phyloP scores from a whole-genome alignment of 2,329 filamentous ascomycete genomes.

The Ascochyta koolunga region DNA sequence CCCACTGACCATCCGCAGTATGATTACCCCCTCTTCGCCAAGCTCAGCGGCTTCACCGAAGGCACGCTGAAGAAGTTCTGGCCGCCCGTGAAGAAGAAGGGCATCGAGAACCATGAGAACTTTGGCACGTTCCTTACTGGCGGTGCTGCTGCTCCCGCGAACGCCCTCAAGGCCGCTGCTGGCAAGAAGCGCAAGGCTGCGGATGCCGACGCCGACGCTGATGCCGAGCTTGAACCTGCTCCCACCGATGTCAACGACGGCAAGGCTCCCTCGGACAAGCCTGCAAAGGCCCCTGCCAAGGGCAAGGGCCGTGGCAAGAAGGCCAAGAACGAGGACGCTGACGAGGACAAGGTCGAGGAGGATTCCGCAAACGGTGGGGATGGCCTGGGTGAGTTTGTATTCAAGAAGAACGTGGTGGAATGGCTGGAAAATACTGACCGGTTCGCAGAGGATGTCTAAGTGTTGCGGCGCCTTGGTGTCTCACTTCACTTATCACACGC shows the following conservation, averaged over 20 bases:
- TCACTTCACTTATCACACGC: background rate
- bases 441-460: slow-evolving; percentile 1
- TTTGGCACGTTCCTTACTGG: slow-evolving; percentile 27
- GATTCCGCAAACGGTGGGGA: slow-evolving; percentile 25
- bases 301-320: slow-evolving; percentile 24
- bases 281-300: slow-evolving; percentile 24
- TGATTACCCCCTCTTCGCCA: slow-evolving; percentile 39
- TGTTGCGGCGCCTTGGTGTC: background rate
- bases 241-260: background rate
- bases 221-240: slow-evolving; percentile 6
- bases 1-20: slow-evolving; percentile 22
- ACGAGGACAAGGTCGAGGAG: slow-evolving; percentile 7
- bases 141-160: slow-evolving; percentile 2
- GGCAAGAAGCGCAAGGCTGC: slow-evolving; percentile 35
- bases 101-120: slow-evolving; percentile 26
- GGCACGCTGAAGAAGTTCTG: slow-evolving; percentile 44
- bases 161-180: slow-evolving; percentile 2
- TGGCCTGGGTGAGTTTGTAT: slow-evolving; percentile 24
- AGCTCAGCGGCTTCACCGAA: slow-evolving; percentile 36
- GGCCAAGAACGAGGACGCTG: slow-evolving; percentile 25
- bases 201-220: slow-evolving; percentile 12
- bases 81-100: slow-evolving; percentile 42
- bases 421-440: slow-evolving; percentile 23
- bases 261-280: slow-evolving; percentile 10
- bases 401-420: slow-evolving; percentile 5